phyloP scores from a whole-genome alignment of 2,329 filamentous ascomycete genomes.

The Stemphylium vesicarium region DNA sequence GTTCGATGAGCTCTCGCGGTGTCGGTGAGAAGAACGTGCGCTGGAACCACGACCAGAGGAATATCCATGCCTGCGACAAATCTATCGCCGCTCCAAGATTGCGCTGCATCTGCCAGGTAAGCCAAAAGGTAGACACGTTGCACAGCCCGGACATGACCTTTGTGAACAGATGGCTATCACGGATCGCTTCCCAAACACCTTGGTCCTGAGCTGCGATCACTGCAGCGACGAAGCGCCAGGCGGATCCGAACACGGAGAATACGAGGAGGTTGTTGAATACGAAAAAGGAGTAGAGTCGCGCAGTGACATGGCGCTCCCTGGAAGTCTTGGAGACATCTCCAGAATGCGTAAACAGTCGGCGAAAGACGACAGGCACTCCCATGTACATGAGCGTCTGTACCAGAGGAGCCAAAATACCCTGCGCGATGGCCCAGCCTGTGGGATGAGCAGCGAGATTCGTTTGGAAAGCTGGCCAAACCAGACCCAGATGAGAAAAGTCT shows the following conservation, averaged over 20 bases:
- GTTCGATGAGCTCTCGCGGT: slow-evolving; percentile 87
- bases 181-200: slow-evolving; percentile 71
- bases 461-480: slow-evolving; percentile 80
- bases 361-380: slow-evolving; percentile 85
- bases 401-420: slow-evolving; percentile 88
- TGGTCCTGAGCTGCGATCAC: slow-evolving; percentile 64
- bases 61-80: slow-evolving; percentile 80
- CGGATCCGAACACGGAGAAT: slow-evolving; percentile 86
- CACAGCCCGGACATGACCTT: slow-evolving; percentile 78
- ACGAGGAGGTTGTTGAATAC: slow-evolving; percentile 95
- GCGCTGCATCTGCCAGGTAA: slow-evolving; percentile 85
- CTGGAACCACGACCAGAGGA: slow-evolving; percentile 79
- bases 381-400: slow-evolving; percentile 86
- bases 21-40: slow-evolving; percentile 84
- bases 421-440: slow-evolving; percentile 80
- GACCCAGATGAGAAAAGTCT: slow-evolving; percentile 80
- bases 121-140: slow-evolving; percentile 86
- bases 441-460: slow-evolving; percentile 67
- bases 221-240: slow-evolving; percentile 77
- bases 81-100: slow-evolving; percentile 85
- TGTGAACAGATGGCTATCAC: slow-evolving; percentile 66
- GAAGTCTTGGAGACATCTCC: slow-evolving; percentile 93
- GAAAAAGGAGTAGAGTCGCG: slow-evolving; percentile 95
- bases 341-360: slow-evolving; percentile 78
- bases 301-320: slow-evolving; percentile 82